These are phyloP conservation scores for Pichia kluyveri DNA, from an alignment of 805 yeast genomes.

Conservation along the genomic window DNA sequence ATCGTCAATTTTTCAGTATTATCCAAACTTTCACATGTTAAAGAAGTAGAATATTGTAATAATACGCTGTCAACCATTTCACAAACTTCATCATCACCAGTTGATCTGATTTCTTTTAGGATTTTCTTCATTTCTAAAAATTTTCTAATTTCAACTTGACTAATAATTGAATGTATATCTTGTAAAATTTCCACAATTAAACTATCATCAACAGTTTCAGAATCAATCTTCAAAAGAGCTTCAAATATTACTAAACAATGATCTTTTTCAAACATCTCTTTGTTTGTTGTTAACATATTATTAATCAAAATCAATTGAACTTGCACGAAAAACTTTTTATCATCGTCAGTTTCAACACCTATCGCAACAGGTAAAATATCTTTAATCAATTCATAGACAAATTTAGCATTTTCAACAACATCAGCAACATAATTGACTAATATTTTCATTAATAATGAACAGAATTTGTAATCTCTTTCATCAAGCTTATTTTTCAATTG, in stretches of 20 bases:
- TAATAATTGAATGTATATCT: background rate
- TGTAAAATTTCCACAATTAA: conserved; percentile 1
- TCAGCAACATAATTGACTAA: conserved; percentile 14
- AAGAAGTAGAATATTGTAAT: background rate
- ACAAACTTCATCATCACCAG: background rate
- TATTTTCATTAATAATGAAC: conserved; percentile 4
- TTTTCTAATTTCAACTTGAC: background rate
- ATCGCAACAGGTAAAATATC: background rate
- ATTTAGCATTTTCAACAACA: conserved; percentile 4
- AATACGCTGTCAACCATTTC: background rate
- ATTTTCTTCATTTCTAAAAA: background rate
- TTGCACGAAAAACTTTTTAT: background rate
- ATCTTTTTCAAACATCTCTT: background rate
- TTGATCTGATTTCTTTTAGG: background rate
- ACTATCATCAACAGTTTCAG: background rate
- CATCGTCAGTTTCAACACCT: background rate
- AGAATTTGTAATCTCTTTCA: background rate
- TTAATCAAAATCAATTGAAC: conserved; percentile 5
- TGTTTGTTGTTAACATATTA: conserved; percentile 5
- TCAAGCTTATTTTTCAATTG: background rate
- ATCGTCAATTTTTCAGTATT: background rate
- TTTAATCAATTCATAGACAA: background rate
- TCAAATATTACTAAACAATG: background rate
- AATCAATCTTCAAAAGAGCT: background rate
- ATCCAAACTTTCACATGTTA: background rate